A percentile compares a stretch with the other conserved stretches of the same genome.
Evolutionary conservation across 1,284 basidiomycete genomes (phyloP).

Genomic region (Naganishia albida): DNA sequence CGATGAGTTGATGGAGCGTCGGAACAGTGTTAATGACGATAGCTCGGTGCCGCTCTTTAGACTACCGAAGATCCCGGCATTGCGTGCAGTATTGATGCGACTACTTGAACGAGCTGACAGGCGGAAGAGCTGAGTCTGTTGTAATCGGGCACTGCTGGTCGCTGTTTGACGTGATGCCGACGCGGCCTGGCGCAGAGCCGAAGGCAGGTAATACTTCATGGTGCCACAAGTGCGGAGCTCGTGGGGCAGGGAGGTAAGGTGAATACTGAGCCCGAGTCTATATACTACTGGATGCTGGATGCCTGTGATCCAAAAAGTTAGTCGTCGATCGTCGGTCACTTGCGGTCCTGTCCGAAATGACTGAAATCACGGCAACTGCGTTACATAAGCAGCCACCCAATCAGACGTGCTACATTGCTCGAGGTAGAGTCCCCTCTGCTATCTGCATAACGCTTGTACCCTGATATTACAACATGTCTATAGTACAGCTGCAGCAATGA

Average conservation of each 20-base stretch:
- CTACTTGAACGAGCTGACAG: background rate
- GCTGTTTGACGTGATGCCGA: background rate
- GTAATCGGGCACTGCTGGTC: background rate
- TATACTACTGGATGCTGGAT: background rate
- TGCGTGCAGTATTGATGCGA: background rate
- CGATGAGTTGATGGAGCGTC: background rate
- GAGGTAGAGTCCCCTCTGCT: too few species aligned
- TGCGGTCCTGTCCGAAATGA: slow-evolving; percentile 17
- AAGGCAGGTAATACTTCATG: slow-evolving; percentile 8
- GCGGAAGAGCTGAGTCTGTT: slow-evolving; percentile 1
- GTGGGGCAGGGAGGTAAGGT: too few species aligned
- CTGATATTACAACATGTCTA: background rate
- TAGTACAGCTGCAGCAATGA: slow-evolving; percentile 40
- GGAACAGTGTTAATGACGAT: background rate
- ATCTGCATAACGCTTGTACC: too few species aligned
- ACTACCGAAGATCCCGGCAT: background rate
- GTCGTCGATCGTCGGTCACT: slow-evolving; percentile 6
- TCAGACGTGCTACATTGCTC: background rate
- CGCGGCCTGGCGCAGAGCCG: slow-evolving; percentile 3
- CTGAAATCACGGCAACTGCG: background rate
- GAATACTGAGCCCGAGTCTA: too few species aligned
- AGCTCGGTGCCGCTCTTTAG: background rate
- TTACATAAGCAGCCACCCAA: background rate
- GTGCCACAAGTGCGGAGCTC: background rate
- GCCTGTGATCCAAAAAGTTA: slow-evolving; percentile 15